Evolutionary conservation across 495 filamentous ascomycete genomes (phyloP).

Genomic region (Geoglossum glabrum): DNA sequence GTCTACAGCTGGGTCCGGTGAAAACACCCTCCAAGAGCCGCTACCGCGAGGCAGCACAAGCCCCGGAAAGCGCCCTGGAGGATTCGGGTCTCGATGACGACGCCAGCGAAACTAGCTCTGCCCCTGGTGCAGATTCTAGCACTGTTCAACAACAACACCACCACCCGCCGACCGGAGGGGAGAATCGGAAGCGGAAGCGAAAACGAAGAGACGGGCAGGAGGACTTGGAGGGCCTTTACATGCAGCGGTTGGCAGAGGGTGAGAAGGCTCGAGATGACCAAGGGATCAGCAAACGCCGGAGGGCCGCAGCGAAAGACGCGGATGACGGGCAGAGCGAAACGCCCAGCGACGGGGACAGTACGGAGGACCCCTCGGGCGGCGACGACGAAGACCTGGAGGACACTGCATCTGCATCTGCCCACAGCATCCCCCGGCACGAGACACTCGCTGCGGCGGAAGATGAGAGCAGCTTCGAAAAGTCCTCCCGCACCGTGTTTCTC

Average conservation of each 20-base stretch:
- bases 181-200: slow-evolving; percentile 43
- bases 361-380: slow-evolving; percentile 8
- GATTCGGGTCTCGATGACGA: slow-evolving; percentile 4
- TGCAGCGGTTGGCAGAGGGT: slow-evolving; percentile 45
- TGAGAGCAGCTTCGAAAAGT: slow-evolving; percentile 52
- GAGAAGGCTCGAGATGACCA: slow-evolving; percentile 23
- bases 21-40: not conserved
- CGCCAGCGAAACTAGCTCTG: slow-evolving; percentile 9
- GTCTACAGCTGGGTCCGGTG: not conserved
- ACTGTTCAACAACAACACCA: slow-evolving; percentile 6
- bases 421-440: slow-evolving; percentile 35
- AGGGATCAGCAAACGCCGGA: slow-evolving; percentile 27
- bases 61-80: not conserved
- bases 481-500: slow-evolving; percentile 77
- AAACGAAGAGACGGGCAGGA: slow-evolving; percentile 50
- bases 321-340: slow-evolving; percentile 8
- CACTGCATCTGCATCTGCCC: slow-evolving; percentile 6
- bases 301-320: slow-evolving; percentile 16
- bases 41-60: not conserved
- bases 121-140: slow-evolving; percentile 15
- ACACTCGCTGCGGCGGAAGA: slow-evolving; percentile 22
- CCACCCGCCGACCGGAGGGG: slow-evolving; percentile 18
- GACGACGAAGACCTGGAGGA: slow-evolving; percentile 16
- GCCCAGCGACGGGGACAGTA: slow-evolving; percentile 12
- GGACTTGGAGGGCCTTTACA: slow-evolving; percentile 63